Evolutionary conservation across 805 yeast species (phyloP), one percentile per base, ranked within the genome.

Genomic region (Spathaspora passalidarum): DNA sequence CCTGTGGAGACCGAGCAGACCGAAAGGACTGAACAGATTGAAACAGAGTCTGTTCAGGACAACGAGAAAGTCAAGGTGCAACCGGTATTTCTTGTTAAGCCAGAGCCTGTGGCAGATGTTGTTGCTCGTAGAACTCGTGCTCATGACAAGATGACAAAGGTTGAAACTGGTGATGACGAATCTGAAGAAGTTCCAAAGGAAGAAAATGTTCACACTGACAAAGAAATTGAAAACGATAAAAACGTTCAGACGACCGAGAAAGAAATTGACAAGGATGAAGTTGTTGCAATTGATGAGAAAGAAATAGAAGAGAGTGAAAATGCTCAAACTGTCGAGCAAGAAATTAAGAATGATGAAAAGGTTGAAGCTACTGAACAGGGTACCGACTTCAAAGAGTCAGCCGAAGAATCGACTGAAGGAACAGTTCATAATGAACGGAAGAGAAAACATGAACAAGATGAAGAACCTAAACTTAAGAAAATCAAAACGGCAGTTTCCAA

Each of bases 361-460:
- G 14, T 14, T 20, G 40, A 13, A 6, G 9, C 19, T 23, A 36
- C 5, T 5, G n/a, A 4, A 11, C 10, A 37, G 14, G 23, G 9
- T 14, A 20, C 6, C 8, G 26, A 19, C 8, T 32, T 32, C 17
- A 13, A 36, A 7, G n/a, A 11, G 32, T 16, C 32, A 36, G 42
- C 25, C 6, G 35, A 32, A 34, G 46, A 42, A 26, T 14, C 18
- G 16, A 6, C 13, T 5, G 38, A 42, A 42, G 38, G 23, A 17
- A 35, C 13, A 7, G 29, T n/a, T n/a, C n/a, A n/a, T n/a, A n/a
- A n/a, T n/a, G n/a, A n/a, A n/a, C n/a, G n/a, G n/a, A n/a, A n/a
- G n/a, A n/a, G n/a, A n/a, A n/a, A n/a, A n/a, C n/a, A 25, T 10
- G 29, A 29, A 26, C 14, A 26, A 26, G 5, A 26, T 10, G 32